phyloP scores from a whole-genome alignment of 495 filamentous ascomycete species.

The Aspergillus funiculosus region DNA sequence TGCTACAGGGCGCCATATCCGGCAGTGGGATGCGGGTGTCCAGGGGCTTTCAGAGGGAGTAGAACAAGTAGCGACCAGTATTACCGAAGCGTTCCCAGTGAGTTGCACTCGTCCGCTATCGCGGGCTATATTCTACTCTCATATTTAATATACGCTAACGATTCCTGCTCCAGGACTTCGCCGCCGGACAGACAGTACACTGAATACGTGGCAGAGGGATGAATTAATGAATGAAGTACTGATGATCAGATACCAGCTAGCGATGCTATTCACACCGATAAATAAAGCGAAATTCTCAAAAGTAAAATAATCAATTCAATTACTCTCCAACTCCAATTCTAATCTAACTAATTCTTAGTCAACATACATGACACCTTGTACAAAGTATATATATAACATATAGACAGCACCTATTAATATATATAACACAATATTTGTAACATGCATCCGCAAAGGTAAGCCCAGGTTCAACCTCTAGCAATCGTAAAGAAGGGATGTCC shows the following conservation, averaged over 20 bases:
- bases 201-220: slow-evolving; percentile 7
- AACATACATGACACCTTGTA: no score
- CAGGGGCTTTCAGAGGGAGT: slow-evolving; percentile 80
- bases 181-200: slow-evolving; percentile 26
- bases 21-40: slow-evolving; percentile 85
- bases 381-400: no score
- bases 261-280: not conserved
- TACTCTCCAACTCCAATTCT: no score
- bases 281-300: no score
- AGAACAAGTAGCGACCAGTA: slow-evolving; percentile 63
- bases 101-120: slow-evolving; percentile 13
- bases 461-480: no score
- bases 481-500: no score
- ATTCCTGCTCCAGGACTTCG: slow-evolving; percentile 26
- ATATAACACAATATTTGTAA: no score
- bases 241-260: slow-evolving; percentile 1
- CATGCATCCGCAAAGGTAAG: no score
- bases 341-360: no score
- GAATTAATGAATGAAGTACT: not conserved
- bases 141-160: slow-evolving; percentile 7
- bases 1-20: slow-evolving; percentile 60
- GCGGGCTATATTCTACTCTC: not conserved
- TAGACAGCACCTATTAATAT: no score
- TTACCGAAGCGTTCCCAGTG: slow-evolving; percentile 41
- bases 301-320: no score